These are phyloP conservation scores for Picocystis sp. DNA, from an alignment of 163 green algal species.

Conservation along the genomic window DNA sequence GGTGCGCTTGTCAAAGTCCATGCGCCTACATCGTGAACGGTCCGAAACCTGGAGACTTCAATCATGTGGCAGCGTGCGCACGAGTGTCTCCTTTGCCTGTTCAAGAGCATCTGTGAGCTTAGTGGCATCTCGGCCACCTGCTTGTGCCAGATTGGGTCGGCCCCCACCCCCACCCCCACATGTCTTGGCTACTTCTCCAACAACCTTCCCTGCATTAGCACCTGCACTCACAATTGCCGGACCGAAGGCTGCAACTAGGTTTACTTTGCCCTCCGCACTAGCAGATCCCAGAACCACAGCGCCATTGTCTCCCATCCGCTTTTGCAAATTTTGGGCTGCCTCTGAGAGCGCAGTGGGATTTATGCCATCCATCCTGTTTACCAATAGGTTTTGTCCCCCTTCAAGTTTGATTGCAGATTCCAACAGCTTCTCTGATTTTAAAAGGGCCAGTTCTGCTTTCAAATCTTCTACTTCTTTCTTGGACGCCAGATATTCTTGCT, in stretches of 20 bases:
- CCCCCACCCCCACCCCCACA: constrained; percentile 77
- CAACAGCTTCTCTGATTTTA: constrained; percentile 33
- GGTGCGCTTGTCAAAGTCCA: no score
- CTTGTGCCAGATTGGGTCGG: constrained; percentile 65
- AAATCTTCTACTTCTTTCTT: constrained; percentile 47
- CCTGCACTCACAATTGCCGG: constrained; percentile 30
- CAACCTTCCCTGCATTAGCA: constrained; percentile 64
- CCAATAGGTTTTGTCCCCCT: constrained; percentile 29
- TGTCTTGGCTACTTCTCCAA: constrained; percentile 62
- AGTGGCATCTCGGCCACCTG: constrained; percentile 52
- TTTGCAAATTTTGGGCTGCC: constrained; percentile 42
- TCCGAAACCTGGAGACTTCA: no score
- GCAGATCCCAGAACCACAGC: constrained; percentile 56
- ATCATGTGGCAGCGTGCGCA: constrained; percentile 7
- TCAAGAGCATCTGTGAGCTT: constrained; percentile 54
- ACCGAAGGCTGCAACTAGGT: constrained; percentile 49
- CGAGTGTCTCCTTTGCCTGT: constrained; percentile 22
- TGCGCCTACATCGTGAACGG: no score
- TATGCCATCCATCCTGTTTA: constrained; percentile 46
- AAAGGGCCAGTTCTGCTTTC: constrained; percentile 44
- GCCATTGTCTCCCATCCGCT: constrained; percentile 40
- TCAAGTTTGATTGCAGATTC: constrained; percentile 11
- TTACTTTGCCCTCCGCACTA: constrained; percentile 37
- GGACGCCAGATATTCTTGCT: constrained; percentile 44
- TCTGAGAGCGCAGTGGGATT: constrained; percentile 57